phyloP scores from a whole-genome alignment of 495 filamentous ascomycete species.

The Lasiosphaeria hispida region DNA sequence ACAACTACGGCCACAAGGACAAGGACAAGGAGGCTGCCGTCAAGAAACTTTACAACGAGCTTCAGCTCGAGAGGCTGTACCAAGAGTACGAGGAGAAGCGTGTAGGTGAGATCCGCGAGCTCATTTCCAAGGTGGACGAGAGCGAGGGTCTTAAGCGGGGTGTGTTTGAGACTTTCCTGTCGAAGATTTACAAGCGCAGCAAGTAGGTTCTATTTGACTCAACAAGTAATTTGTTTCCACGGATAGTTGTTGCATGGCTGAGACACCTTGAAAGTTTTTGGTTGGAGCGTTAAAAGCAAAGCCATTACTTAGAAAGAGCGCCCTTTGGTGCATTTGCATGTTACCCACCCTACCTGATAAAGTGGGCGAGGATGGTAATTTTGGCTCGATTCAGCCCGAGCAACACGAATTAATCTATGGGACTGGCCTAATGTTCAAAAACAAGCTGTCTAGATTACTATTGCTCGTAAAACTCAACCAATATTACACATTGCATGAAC shows the following conservation, averaged over 20 bases:
- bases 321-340: too few relatives aligned
- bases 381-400: too few relatives aligned
- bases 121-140: constrained; percentile 82
- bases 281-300: too few relatives aligned
- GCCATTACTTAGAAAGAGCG: too few relatives aligned
- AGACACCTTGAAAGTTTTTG: not conserved
- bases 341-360: too few relatives aligned
- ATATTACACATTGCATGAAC: too few relatives aligned
- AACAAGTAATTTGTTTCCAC: not conserved
- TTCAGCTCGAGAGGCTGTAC: constrained; percentile 79
- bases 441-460: too few relatives aligned
- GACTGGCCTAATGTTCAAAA: too few relatives aligned
- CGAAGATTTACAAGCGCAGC: constrained; percentile 95
- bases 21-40: constrained; percentile 71
- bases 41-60: constrained; percentile 82
- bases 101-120: constrained; percentile 66
- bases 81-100: constrained; percentile 82
- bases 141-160: constrained; percentile 79
- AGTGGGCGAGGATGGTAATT: too few relatives aligned
- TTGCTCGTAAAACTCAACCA: too few relatives aligned
- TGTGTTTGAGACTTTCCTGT: constrained; percentile 85
- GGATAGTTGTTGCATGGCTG: not conserved
- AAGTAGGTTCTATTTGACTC: constrained; percentile 53
- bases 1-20: constrained; percentile 90
- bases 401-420: too few relatives aligned